Base-by-base conservation (phyloP, 164 flowering plant genomes). In the Vitis rupestris region DNA sequence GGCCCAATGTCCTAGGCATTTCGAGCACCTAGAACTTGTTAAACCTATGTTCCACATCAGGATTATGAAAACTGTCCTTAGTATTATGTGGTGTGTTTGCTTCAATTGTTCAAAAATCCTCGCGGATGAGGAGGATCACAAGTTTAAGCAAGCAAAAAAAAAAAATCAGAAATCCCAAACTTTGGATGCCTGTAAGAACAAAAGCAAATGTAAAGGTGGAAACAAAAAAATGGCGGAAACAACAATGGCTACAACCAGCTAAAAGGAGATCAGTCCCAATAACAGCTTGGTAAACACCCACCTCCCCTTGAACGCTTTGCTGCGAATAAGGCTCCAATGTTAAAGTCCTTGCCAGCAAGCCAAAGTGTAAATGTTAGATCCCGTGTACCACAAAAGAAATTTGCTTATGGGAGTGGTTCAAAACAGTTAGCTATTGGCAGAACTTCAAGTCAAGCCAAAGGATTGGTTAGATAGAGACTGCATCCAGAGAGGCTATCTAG, bases 1-100 rank as follows among this genome's bases (percentile, higher is more conserved):
- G 98, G 98, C 98, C 0, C 98, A 96, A 80, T 96, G 99, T 30
- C 97, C 99, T 0, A 98, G 99, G 1, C 99, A 96, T 68, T 96
- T 96, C 68, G 98, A 98, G 6, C 98, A 96, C 73, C 85, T 93
- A 4, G 99, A 96, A 84, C 90, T 96, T 3, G 99, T 98, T 14
- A 96, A 96, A 60, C 99, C 99, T 1, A 93, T 95, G 99, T 95
- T 83, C 58, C 99, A 95, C 66, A 90, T 95, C 3, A 98, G 99
- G 1, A 93, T 93, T 61, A 53, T 96, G 84, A 96, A 96, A 84
- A 89, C 93, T 14, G 98, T 93, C 29, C 88, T 93, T 9, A 80
- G 87, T 56, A 86, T 96, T 13, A 84, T 93, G 88, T 89, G 97
- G 10, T 89, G 90, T 29, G 97, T 96, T 47, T 96, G 99, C 88